Conservation (phyloP, 1,284 basidiomycete species). For the Cryptococcus sp. region DNA sequence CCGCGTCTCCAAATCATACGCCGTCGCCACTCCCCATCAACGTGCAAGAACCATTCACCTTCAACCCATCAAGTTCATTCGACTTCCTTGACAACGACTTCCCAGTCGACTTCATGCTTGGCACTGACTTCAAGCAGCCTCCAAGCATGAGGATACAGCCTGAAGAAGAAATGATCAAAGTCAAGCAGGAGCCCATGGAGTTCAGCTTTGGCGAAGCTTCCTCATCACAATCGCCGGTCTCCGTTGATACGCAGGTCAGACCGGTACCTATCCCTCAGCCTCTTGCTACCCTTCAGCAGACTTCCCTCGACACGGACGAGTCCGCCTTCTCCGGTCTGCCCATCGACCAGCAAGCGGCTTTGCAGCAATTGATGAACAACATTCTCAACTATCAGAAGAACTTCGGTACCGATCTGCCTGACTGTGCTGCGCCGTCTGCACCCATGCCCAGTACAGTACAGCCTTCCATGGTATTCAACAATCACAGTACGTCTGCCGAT, state of each 20-base stretch:
- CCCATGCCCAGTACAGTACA: slow-evolving; percentile 20
- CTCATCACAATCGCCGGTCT: slow-evolving; percentile 3
- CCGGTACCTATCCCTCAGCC: slow-evolving; percentile 12
- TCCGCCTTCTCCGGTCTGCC: slow-evolving; percentile 27
- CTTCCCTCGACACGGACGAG: not conserved
- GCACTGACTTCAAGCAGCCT: slow-evolving; percentile 25
- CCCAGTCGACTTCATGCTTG: slow-evolving; percentile 27
- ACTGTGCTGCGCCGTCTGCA: not conserved
- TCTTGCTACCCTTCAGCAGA: not conserved
- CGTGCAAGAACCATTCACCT: slow-evolving; percentile 19
- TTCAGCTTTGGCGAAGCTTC: slow-evolving; percentile 12
- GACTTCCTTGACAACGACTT: slow-evolving; percentile 29
- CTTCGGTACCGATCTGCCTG: slow-evolving; percentile 28
- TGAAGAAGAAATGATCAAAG: slow-evolving; percentile 17
- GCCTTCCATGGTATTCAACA: slow-evolving; percentile 28
- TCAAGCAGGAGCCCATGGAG: slow-evolving; percentile 48
- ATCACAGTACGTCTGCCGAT: not conserved
- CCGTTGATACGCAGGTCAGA: slow-evolving; percentile 6
- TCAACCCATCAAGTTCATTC: slow-evolving; percentile 18
- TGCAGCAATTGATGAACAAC: slow-evolving; percentile 43
- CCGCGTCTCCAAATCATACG: slow-evolving; percentile 46
- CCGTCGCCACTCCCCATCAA: slow-evolving; percentile 38
- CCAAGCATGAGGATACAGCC: not conserved
- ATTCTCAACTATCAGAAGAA: slow-evolving; percentile 40
- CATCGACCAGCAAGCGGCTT: slow-evolving; percentile 41